These are phyloP conservation scores for Neurospora sp. DNA, from an alignment of 495 filamentous ascomycete species.

Conservation along the genomic window DNA sequence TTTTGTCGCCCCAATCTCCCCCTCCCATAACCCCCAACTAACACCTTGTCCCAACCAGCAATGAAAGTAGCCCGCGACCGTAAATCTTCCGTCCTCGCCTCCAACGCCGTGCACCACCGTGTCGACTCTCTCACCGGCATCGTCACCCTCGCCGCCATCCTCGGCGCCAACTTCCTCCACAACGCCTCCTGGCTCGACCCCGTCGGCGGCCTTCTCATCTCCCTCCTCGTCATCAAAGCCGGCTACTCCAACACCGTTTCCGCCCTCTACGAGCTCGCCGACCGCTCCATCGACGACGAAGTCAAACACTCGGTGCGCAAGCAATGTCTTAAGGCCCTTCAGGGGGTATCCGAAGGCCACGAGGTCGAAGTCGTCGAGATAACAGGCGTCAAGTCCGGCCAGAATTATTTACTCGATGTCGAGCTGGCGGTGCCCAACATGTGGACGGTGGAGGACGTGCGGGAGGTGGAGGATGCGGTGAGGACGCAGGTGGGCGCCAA, in stretches of 20 bases:
- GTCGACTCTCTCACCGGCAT: constrained; percentile 91
- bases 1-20: too few relatives aligned
- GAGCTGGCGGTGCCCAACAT: constrained; percentile 65
- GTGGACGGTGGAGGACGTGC: constrained; percentile 60
- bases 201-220: constrained; percentile 86
- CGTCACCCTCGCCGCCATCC: constrained; percentile 79
- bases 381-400: constrained; percentile 83
- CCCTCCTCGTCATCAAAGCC: constrained; percentile 82
- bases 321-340: constrained; percentile 51
- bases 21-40: neutral
- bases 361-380: constrained; percentile 57
- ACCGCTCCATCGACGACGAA: constrained; percentile 78
- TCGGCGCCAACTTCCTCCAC: constrained; percentile 74
- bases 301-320: constrained; percentile 58
- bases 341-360: constrained; percentile 30
- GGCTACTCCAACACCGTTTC: constrained; percentile 76
- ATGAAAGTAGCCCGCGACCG: constrained; percentile 94
- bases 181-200: constrained; percentile 89
- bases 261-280: constrained; percentile 77
- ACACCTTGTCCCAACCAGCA: constrained; percentile 38
- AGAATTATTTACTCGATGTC: constrained; percentile 87
- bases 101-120: constrained; percentile 92
- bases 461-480: constrained; percentile 60
- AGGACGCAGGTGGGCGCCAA: constrained; percentile 58
- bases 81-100: constrained; percentile 92